Evolutionary conservation across 2,329 filamentous ascomycete genomes (phyloP).

Genomic region (Fusarium phyllophilum): DNA sequence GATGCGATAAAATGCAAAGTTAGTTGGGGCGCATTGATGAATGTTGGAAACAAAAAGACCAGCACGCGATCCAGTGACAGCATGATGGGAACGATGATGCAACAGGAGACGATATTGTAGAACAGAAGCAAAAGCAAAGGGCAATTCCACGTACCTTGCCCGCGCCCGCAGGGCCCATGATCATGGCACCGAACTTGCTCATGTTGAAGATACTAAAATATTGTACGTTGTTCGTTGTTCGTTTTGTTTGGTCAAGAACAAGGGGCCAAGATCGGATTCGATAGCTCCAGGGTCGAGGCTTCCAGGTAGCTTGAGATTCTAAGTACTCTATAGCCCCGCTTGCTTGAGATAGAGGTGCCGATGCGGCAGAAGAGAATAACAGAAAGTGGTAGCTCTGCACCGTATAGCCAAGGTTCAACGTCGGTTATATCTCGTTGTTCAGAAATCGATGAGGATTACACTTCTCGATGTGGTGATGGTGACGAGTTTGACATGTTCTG

Average conservation of each 20-base stretch:
- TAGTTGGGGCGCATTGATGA: conserved; percentile 19
- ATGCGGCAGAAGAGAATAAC: not conserved
- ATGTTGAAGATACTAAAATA: conserved; percentile 58
- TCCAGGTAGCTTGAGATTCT: conserved; percentile 13
- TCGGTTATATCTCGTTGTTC: not conserved
- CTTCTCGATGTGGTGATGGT: conserved; percentile 17
- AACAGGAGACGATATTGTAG: conserved; percentile 7
- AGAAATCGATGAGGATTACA: conserved; percentile 5
- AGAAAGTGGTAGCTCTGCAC: not conserved
- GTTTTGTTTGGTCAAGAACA: conserved; percentile 11
- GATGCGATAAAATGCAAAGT: conserved; percentile 1
- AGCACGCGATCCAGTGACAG: conserved; percentile 35
- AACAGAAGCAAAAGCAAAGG: conserved; percentile 13
- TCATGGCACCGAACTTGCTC: conserved; percentile 94
- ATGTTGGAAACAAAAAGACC: conserved; percentile 1
- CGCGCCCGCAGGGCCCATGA: conserved; percentile 95
- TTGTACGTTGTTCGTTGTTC: conserved; percentile 14
- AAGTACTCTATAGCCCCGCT: conserved; percentile 25
- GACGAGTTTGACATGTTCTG: conserved; percentile 29
- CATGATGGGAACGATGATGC: conserved; percentile 23
- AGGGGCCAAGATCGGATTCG: conserved; percentile 19
- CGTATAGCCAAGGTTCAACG: not conserved
- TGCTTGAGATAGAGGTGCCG: conserved; percentile 2
- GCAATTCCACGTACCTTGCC: conserved; percentile 74
- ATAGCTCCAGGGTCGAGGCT: conserved; percentile 23